Percentiles rank a stretch among this genome's conserved stretches.
phyloP scores from a whole-genome alignment of 2,329 filamentous ascomycete genomes.

The Fusarium proliferatum region DNA sequence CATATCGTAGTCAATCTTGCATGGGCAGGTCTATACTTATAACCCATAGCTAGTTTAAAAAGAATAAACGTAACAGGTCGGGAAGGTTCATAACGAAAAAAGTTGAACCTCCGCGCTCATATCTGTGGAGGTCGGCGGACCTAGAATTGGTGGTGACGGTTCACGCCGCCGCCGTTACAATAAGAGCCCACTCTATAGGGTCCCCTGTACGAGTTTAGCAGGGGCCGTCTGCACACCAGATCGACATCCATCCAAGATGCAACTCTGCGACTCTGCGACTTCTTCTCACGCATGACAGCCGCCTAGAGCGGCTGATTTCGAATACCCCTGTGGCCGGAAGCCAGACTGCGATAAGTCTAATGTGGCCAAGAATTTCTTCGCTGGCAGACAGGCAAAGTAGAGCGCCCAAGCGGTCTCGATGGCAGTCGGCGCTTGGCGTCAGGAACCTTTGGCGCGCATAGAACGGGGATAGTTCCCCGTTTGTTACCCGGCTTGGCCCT shows the following conservation, averaged over 20 bases:
- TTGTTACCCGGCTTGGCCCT: slow-evolving; percentile 13
- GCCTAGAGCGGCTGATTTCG: slow-evolving; percentile 1
- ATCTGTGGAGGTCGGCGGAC: slow-evolving; percentile 10
- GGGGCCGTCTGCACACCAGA: slow-evolving; percentile 28
- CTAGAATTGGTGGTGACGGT: slow-evolving; percentile 10
- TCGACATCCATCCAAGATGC: slow-evolving; percentile 22
- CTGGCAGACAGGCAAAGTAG: slow-evolving; percentile 4
- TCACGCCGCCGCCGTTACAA: slow-evolving; percentile 31
- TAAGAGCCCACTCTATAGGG: slow-evolving; percentile 29
- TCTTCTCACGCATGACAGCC: background rate
- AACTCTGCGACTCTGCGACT: slow-evolving; percentile 2
- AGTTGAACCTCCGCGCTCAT: slow-evolving; percentile 3
- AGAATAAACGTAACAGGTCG: slow-evolving; percentile 4
- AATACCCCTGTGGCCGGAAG: background rate
- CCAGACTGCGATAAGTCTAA: background rate
- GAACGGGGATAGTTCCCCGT: slow-evolving; percentile 19
- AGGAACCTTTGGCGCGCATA: slow-evolving; percentile 30
- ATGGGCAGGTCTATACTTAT: slow-evolving; percentile 31
- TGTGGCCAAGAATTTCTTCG: slow-evolving; percentile 14
- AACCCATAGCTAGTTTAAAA: background rate
- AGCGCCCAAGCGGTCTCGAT: slow-evolving; percentile 3
- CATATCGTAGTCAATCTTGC: slow-evolving; percentile 34
- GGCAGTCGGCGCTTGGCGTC: slow-evolving; percentile 22
- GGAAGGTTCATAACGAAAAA: slow-evolving; percentile 16
- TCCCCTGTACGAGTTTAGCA: slow-evolving; percentile 17